Evolutionary conservation across 331 rosid species (phyloP), one percentile per base, ranked within the genome.

Genomic region (Quercus lobata): DNA sequence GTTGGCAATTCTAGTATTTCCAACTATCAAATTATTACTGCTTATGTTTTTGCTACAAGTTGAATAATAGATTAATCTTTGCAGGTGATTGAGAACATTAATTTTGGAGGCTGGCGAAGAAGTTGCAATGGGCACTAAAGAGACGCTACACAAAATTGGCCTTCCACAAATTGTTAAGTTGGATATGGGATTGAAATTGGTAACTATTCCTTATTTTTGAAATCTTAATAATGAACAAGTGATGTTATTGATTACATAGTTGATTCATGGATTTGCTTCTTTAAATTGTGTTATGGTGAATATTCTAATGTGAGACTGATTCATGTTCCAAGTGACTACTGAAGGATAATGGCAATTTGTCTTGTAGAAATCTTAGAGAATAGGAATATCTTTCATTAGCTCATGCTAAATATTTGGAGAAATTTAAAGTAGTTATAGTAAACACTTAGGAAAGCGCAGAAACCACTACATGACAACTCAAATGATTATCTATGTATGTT

Each of bases 171-270:
- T 94, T 78, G 81, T 94, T 71, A 92, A 83, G 91, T 63, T 86
- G 91, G 81, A 86, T 80, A 76, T 63, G 32, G 94, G 92, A 44
- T 82, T 88, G 84, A 91, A 84, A 77, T 69, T 92, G 96, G 97
- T 92, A 89, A 73, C 2, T 14, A 25, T 84, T 81, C 14, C 37
- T 22, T 14, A 22, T 17, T 6, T 73, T 4, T 12, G 68, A 58
- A 10, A 19, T 76, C 7, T 52, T 46, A 61, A 34, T 41, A 52
- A 22, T 49, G 58, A 37, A 14, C 53, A 35, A 34, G 25, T 10
- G 54, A 35, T 68, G 54, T 19, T 35, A 10, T 68, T 68, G 5
- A 68, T 61, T 22, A 27, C 70, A 41, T 76, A 52, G 44, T 57
- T 22, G 14, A 7, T 60, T 57, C 32, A 22, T 55, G 29, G 29